Base-by-base conservation (phyloP, 1,139 yeast species). In the Kluyveromyces sp. region DNA sequence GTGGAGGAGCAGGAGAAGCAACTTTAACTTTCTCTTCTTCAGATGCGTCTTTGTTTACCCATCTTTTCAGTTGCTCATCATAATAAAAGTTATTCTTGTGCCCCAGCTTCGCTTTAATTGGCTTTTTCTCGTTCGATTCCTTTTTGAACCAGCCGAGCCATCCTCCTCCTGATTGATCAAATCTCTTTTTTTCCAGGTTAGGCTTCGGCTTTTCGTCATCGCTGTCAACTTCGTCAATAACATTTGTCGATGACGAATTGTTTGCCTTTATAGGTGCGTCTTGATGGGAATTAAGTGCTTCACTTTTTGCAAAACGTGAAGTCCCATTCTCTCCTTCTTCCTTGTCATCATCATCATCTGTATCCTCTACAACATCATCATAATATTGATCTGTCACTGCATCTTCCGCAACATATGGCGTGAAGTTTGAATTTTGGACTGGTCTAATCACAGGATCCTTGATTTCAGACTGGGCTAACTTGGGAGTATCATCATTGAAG, bases 71-170 rank as follows among this genome's bases (percentile, higher is more conserved):
- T 48, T 83, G 78, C 55, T 86, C 94, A 65, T 89, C 96, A 60
- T 79, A 94, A 54, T 77, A 77, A 56, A 92, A 83, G 32, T 76
- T 70, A 57, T 73, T 83, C 50, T 79, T 77, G 46, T 84, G 88
- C 8, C 98, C 98, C 49, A 92, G 68, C 56, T 92, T 88, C 29
- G 96, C 97, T 53, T 78, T 76, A 47, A 80, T 73, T 1, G 94
- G 85, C 58, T 83, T 85, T 35, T 84, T 83, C 46, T 77, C 81
- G 40, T 79, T 81, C 43, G 78, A 76, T 35, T 63, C 70, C 40
- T 67, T 65, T 44, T 67, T 65, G 40, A 69, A 49, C 74, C 75
- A 69, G 6, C 67, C 64, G 46, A 73, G 73, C 76, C 78, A 74
- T 25, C 72, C 68, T 26, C 55, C 43, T 20, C 49, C 48, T 35